Conservation (phyloP, 805 yeast genomes). For the Yamadazyma endophytica region DNA sequence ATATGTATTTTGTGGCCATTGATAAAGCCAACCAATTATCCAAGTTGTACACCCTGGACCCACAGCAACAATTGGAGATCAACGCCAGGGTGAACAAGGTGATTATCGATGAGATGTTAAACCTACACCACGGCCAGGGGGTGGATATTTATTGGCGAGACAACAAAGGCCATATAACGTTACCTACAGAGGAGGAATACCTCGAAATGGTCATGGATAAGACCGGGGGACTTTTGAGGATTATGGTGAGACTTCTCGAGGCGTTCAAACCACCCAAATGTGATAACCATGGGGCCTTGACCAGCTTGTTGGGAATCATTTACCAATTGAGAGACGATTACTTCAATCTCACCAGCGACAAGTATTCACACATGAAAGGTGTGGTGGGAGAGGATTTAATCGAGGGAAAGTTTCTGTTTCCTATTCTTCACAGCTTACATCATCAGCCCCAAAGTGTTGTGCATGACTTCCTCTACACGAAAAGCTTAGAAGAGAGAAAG, state of each 20-base stretch:
- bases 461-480: conserved; percentile 17
- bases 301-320: conserved; percentile 74
- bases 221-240: conserved; percentile 84
- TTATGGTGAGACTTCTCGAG: conserved; percentile 65
- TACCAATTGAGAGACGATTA: conserved; percentile 88
- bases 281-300: conserved; percentile 37
- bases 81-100: conserved; percentile 29
- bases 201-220: conserved; percentile 76
- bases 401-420: conserved; percentile 87
- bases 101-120: conserved; percentile 69
- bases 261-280: conserved; percentile 8
- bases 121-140: conserved; percentile 88
- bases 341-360: conserved; percentile 56
- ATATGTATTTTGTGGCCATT: conserved; percentile 74
- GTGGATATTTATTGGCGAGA: conserved; percentile 81
- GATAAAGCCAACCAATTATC: conserved; percentile 34
- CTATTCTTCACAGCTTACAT: conserved; percentile 57
- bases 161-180: conserved; percentile 1
- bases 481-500: conserved; percentile 13
- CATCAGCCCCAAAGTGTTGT: conserved; percentile 17
- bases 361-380: conserved; percentile 59
- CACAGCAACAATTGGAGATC: conserved; percentile 1
- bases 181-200: conserved; percentile 45
- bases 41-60: conserved; percentile 9
- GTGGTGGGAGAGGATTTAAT: conserved; percentile 76